These are phyloP conservation scores for Rhizopogon salebrosus DNA, from an alignment of 768 basidiomycete genomes.

Conservation along the genomic window DNA sequence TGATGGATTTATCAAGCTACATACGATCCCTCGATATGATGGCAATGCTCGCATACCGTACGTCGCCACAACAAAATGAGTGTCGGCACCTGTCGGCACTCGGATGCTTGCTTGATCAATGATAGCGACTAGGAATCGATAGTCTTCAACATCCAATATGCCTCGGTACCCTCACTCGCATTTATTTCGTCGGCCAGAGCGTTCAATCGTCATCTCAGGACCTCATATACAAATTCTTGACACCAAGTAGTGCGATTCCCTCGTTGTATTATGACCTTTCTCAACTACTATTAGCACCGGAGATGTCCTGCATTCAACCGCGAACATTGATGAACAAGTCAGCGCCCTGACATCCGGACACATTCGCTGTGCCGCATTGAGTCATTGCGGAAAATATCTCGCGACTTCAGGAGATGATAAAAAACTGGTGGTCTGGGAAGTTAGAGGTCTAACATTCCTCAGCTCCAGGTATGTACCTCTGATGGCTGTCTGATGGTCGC, in stretches of 20 bases:
- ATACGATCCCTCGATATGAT: too few species aligned
- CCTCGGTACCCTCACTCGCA: conserved; percentile 44
- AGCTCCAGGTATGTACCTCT: conserved; percentile 51
- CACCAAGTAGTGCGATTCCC: conserved; percentile 38
- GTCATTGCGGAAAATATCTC: conserved; percentile 39
- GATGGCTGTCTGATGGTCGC: neutral
- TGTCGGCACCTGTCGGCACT: neutral
- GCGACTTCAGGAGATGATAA: conserved; percentile 80
- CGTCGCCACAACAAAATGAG: too few species aligned
- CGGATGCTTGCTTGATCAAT: neutral
- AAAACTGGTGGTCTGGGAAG: conserved; percentile 65
- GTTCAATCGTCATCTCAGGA: conserved; percentile 47
- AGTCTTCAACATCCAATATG: conserved; percentile 20
- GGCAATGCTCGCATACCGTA: too few species aligned
- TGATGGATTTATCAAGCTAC: too few species aligned
- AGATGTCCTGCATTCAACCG: conserved; percentile 40
- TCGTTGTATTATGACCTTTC: neutral
- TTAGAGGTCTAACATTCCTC: conserved; percentile 49
- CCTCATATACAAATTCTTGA: conserved; percentile 60
- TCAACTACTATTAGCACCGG: conserved; percentile 43
- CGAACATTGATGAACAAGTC: conserved; percentile 24
- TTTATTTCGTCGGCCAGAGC: conserved; percentile 33
- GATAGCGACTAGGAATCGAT: neutral
- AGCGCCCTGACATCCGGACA: conserved; percentile 44
- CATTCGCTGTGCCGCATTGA: conserved; percentile 54